Conservation (phyloP, 371 early-diverging fungal species). For the Mucor saturninus region DNA sequence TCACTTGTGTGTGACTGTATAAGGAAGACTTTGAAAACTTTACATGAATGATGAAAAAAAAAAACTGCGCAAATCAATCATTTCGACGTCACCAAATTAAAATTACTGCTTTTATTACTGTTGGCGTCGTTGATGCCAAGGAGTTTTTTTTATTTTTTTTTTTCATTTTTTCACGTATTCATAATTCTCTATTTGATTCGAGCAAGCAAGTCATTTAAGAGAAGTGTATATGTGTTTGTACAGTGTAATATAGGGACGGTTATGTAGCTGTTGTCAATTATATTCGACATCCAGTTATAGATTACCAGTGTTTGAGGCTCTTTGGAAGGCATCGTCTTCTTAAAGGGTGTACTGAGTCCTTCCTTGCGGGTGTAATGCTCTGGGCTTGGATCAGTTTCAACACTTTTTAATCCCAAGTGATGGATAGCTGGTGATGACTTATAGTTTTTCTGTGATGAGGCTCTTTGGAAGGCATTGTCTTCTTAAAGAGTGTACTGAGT, state of each 20-base stretch:
- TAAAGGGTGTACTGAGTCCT: slow-evolving; percentile 14
- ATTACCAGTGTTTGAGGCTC: slow-evolving; percentile 15
- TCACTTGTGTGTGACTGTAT: too few species aligned
- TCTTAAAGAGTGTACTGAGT: slow-evolving; percentile 22
- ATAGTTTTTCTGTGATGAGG: slow-evolving; percentile 15
- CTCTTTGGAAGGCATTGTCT: slow-evolving; percentile 17
- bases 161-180: slow-evolving; percentile 12
- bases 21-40: too few species aligned
- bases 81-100: slow-evolving; percentile 12
- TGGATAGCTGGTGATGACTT: slow-evolving; percentile 8
- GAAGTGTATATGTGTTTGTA: slow-evolving; percentile 13
- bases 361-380: slow-evolving; percentile 14
- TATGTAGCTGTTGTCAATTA: slow-evolving; percentile 16
- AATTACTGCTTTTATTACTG: slow-evolving; percentile 10
- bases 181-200: slow-evolving; percentile 15
- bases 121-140: slow-evolving; percentile 13
- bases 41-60: slow-evolving; percentile 6
- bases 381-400: slow-evolving; percentile 18
- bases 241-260: slow-evolving; percentile 17
- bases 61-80: slow-evolving; percentile 10
- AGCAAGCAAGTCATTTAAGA: slow-evolving; percentile 19
- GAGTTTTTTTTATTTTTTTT: slow-evolving; percentile 16
- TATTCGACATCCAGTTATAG: slow-evolving; percentile 9
- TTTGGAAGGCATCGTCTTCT: slow-evolving; percentile 20
- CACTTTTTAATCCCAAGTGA: slow-evolving; percentile 14